Evolutionary conservation across 78 protist species (phyloP), one percentile per base, ranked within the genome.

Genomic region (Pigoraptor vietnamica): DNA sequence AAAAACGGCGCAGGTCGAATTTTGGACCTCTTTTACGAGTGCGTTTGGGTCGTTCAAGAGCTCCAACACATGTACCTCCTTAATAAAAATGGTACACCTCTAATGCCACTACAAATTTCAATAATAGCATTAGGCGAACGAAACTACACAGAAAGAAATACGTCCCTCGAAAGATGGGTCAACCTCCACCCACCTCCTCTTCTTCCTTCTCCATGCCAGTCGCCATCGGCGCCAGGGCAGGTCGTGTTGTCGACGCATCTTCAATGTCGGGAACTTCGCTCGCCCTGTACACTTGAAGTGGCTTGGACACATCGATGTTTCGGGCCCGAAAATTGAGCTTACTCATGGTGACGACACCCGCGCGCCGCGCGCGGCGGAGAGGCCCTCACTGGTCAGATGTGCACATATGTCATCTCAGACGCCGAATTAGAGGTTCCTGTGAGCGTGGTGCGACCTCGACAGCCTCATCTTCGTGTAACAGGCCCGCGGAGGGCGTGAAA

Each of bases 121-220:
- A 6, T 37, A 33, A 48, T 39, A 37, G 2, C n/a, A 9, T 10
- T 14, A 39, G 23, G 2, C 24, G 1, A 88, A n/a, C n/a, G n/a
- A n/a, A n/a, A n/a, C n/a, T 39, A 32, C 21, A 36, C 10, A 37
- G 6, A 88, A n/a, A 88, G 35, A 39, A n/a, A 39, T 23, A 88
- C 6, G 21, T 10, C 39, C 40, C 14, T 0, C 39, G 21, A 6
- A 88, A 40, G 10, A 89, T 25, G 19, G 2, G 38, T 0, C 2
- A 1, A 55, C 37, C 0, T 19, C 0, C 24, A 0, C 92, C 6
- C 36, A 91, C 93, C 90, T 56, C 81, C 35, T 91, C 93, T 39
- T 91, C 93, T 67, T 91, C 93, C 81, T 91, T 91, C 33, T 91
- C 93, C 93, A 91, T 91, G 67, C 93, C 93, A 0, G 93, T 91